Base-by-base conservation (phyloP, 176 grass and related monocot species). In the Lolium perenne region DNA sequence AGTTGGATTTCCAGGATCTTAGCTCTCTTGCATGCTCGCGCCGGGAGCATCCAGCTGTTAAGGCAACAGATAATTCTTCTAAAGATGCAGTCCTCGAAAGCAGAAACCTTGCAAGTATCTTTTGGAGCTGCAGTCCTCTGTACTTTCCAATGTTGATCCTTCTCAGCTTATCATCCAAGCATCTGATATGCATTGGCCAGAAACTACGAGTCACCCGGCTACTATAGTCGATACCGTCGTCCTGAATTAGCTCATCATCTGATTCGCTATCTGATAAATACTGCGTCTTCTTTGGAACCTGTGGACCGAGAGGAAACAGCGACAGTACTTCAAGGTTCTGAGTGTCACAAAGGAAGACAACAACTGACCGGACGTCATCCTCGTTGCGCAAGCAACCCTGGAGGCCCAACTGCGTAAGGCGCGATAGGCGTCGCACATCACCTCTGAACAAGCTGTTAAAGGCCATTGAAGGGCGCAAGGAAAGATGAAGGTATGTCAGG, bases 311-410 rank as follows among this genome's bases (percentile, higher is more conserved):
- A 1, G 29, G 29, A 12, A 50, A 41, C 6, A 82, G 20, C 0
- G 80, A 70, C 26, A 82, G 0, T 13, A 41, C 18, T n/a, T 82
- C 49, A 29, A 82, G 12, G 18, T 65, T 49, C 0, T 18, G 18
- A 3, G 48, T 70, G 65, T 40, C 38, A 32, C 35, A 26, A 5
- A 82, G 64, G 29, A 82, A 82, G 32, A 22, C 11, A 0, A 18
- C 26, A 2, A 70, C 60, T 1, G 63, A 54, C 5, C 11, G 48
- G 46, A 71, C 6, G 5, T 29, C 29, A n/a, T 40, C 47, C 6
- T 16, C 20, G 47, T 40, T 29, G 29, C 18, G 6, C 64, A 82
- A 7, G 66, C 80, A 32, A 20, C 86, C 89, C 51, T 91, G 12
- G 35, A 91, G 79, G 15, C 10, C 57, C 60, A 67, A 43, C 46